Percentiles rank a stretch among this genome's conserved stretches.
These are phyloP conservation scores for Auriscalpium orientale DNA, from an alignment of 768 basidiomycete species.

Conservation along the genomic window DNA sequence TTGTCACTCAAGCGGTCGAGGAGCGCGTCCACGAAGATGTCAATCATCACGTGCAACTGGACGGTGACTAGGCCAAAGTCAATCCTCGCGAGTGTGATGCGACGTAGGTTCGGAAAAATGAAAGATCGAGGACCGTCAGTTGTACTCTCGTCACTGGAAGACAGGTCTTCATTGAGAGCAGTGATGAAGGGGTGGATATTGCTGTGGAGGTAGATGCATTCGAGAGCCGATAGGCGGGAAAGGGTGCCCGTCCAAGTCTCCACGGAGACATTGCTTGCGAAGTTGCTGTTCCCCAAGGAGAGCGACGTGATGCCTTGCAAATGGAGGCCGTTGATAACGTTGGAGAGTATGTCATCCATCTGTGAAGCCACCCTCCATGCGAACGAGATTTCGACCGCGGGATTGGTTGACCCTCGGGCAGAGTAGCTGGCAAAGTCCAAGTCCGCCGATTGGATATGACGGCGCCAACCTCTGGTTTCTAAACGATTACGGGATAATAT, in stretches of 20 bases:
- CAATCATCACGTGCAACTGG: neutral
- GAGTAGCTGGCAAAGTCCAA: neutral
- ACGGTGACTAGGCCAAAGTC: neutral
- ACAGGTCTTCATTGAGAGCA: neutral
- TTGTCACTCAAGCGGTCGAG: neutral
- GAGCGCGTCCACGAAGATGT: neutral
- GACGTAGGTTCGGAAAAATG: neutral
- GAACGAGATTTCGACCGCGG: neutral
- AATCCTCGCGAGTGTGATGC: neutral
- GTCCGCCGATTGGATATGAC: neutral
- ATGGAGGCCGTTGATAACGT: neutral
- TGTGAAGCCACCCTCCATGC: neutral
- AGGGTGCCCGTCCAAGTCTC: neutral
- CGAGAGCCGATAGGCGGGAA: neutral
- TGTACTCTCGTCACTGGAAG: neutral
- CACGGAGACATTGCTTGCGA: neutral
- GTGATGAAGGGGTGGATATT: neutral
- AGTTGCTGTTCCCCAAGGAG: neutral
- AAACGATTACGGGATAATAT: neutral
- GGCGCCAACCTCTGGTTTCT: too few relatives aligned
- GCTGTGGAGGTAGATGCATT: neutral
- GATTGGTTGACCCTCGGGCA: neutral
- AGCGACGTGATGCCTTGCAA: neutral
- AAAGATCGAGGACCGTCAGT: neutral
- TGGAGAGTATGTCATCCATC: neutral